Base-by-base conservation (phyloP, 2,329 filamentous ascomycete genomes). In the Cytospora leucostoma region DNA sequence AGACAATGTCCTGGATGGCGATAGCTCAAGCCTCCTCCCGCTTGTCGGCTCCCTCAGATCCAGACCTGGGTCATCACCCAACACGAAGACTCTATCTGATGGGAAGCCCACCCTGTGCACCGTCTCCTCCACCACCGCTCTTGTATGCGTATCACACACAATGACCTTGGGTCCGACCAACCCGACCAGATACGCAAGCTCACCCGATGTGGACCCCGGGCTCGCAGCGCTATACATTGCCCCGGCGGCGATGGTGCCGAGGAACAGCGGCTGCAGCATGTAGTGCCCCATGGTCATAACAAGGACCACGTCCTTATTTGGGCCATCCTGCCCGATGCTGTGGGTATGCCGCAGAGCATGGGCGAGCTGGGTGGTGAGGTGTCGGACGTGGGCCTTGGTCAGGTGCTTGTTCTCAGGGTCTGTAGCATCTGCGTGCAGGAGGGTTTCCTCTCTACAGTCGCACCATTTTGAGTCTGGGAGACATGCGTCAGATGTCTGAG, bases 211-310 rank as follows among this genome's bases (percentile, higher is more conserved):
- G 6, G 77, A 80, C 0, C 79, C 76, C 0, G 82, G 76, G 54
- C 78, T 82, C 0, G 83, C 83, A 6, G 83, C 80, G 7, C 82
- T 84, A 68, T 84, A 88, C 33, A 88, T 79, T 19, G 84, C 86
- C 1, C 81, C 84, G 2, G 84, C 84, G 4, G 82, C 85, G 53
- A 88, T 76, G 59, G 86, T 79, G 15, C 80, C 82, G 66, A 79
- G 87, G 69, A 85, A 84, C 1, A 85, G 67, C 13, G 80, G 76
- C 0, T 84, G 79, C 0, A 87, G 75, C 6, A 85, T 75, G 53
- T 80, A 80, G 67, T 87, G 82, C 2, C 85, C 85, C 0, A 81
- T 80, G 0, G 82, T 84, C 34, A 87, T 80, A 19, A 81, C 78
- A 4, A 85, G 80, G 15, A 87, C 81, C 5, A 87, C 80, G 67